Evolutionary conservation across 2,329 filamentous ascomycete genomes (phyloP).

Genomic region (Verticillium zaregamsianum): DNA sequence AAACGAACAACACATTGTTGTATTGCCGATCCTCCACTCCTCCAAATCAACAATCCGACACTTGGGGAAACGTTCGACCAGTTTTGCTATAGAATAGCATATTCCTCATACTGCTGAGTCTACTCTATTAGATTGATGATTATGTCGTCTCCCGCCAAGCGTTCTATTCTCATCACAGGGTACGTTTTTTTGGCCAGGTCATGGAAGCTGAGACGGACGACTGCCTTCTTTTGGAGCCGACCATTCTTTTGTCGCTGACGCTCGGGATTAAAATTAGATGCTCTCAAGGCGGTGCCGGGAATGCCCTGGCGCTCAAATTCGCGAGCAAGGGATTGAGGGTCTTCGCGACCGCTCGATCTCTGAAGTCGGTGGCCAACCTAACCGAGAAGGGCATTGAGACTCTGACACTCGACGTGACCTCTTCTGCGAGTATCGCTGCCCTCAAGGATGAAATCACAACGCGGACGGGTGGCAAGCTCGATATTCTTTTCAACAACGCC

Average conservation of each 20-base stretch:
- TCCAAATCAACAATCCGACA: too few relatives aligned
- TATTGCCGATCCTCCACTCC: too few relatives aligned
- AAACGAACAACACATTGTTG: too few relatives aligned
- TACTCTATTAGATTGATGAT: neutral
- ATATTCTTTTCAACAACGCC: slow-evolving; percentile 41
- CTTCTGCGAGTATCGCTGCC: slow-evolving; percentile 23
- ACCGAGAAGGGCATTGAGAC: slow-evolving; percentile 28
- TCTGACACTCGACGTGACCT: slow-evolving; percentile 36
- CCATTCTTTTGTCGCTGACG: neutral
- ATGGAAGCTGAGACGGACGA: neutral
- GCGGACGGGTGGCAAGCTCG: slow-evolving; percentile 30
- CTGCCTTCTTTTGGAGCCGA: neutral
- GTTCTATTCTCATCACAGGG: neutral
- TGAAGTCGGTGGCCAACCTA: slow-evolving; percentile 20
- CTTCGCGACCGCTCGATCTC: slow-evolving; percentile 7
- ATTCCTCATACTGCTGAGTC: too few relatives aligned
- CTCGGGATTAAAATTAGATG: neutral
- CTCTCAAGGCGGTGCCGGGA: slow-evolving; percentile 4
- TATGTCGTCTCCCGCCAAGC: neutral
- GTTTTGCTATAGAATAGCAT: too few relatives aligned
- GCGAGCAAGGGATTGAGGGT: slow-evolving; percentile 2
- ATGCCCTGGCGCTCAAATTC: slow-evolving; percentile 8
- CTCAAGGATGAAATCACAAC: slow-evolving; percentile 19
- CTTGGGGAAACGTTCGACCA: too few relatives aligned
- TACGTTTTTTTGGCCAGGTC: neutral